A percentile compares a stretch with the other conserved stretches of the same genome.
These are phyloP conservation scores for Pythium oligandrum DNA, from an alignment of 352 stramenopile genomes.

Conservation along the genomic window DNA sequence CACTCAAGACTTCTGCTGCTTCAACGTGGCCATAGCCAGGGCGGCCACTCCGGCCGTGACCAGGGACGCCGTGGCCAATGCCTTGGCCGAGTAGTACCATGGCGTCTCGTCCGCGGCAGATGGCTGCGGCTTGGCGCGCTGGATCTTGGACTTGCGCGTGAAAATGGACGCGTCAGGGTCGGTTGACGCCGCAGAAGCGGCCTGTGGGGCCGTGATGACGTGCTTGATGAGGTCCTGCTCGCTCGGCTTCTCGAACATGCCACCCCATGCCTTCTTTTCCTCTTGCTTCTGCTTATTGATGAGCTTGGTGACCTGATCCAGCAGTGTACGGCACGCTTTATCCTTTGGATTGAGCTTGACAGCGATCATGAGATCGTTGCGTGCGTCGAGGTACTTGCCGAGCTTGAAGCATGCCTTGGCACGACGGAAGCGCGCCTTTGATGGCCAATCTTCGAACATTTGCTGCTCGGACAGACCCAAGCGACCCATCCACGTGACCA, in stretches of 20 bases:
- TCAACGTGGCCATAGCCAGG: conserved; percentile 51
- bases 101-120: conserved; percentile 18
- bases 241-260: conserved; percentile 61
- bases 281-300: conserved; percentile 71
- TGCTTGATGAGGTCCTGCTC: neutral
- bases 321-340: conserved; percentile 70
- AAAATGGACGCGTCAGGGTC: conserved; percentile 60
- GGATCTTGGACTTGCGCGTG: conserved; percentile 55
- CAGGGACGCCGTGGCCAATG: conserved; percentile 57
- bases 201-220: neutral
- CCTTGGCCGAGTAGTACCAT: conserved; percentile 62
- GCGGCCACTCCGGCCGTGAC: conserved; percentile 67
- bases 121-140: conserved; percentile 19
- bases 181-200: conserved; percentile 10
- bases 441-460: conserved; percentile 84
- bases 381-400: conserved; percentile 67
- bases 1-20: conserved; percentile 32
- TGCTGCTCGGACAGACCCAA: conserved; percentile 71
- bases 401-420: conserved; percentile 73
- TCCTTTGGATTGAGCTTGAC: conserved; percentile 79
- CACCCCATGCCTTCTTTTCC: conserved; percentile 78
- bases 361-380: conserved; percentile 71
- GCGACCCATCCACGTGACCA: conserved; percentile 82
- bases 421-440: conserved; percentile 80
- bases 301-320: conserved; percentile 67